Evolutionary conservation across 176 grass and related monocot species (phyloP).

Genomic region (Phyllostachys edulis): DNA sequence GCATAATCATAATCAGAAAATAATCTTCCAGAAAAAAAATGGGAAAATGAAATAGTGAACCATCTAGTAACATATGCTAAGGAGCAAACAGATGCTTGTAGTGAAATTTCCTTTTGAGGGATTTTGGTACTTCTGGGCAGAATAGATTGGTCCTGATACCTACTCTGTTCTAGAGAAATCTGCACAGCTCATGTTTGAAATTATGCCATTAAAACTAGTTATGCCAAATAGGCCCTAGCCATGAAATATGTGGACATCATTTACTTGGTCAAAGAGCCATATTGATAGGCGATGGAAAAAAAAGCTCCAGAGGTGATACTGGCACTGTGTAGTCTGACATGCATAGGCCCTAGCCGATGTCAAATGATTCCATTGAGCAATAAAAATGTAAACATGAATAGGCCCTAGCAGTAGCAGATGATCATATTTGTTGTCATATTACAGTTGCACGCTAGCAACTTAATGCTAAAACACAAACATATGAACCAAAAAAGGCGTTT

Average conservation of each 20-base stretch:
- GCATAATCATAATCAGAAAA: slow-evolving; percentile 3
- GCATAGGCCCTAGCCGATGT: no score
- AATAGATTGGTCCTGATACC: background rate
- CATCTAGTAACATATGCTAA: background rate
- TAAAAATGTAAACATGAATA: no score
- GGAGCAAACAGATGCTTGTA: slow-evolving; percentile 2
- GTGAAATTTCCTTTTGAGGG: background rate
- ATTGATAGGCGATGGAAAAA: background rate
- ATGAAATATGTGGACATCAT: no score
- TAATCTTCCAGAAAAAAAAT: background rate
- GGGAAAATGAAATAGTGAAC: background rate
- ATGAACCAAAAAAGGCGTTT: background rate
- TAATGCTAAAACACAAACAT: background rate
- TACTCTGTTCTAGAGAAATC: background rate
- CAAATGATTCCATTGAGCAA: no score
- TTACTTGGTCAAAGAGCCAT: background rate
- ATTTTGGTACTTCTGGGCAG: background rate
- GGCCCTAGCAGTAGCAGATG: no score
- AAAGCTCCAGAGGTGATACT: background rate
- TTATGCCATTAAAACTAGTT: background rate
- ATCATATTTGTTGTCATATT: no score
- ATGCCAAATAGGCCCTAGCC: background rate
- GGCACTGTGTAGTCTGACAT: no score
- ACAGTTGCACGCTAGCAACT: background rate
- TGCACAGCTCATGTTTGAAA: background rate